Evolutionary conservation across 176 grass and related monocot genomes (phyloP).

Genomic region (Bonia amplexicaulis): DNA sequence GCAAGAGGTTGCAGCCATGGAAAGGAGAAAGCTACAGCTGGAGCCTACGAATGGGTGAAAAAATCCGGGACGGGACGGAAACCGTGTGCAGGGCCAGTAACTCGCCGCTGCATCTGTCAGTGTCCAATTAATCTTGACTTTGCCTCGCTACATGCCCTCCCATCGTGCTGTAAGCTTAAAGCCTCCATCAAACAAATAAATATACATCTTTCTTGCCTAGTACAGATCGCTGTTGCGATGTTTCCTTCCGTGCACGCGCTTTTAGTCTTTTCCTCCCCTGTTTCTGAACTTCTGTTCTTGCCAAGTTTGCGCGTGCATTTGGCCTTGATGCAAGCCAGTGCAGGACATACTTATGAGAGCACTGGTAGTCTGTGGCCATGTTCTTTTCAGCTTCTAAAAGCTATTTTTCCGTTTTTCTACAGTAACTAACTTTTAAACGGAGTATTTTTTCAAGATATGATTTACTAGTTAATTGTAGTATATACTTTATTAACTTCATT

Average conservation of each 20-base stretch:
- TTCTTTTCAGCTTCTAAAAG: too few species aligned
- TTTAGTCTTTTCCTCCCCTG: not conserved
- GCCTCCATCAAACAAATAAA: not conserved
- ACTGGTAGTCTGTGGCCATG: not conserved
- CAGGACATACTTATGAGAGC: not conserved
- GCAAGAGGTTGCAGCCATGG: not conserved
- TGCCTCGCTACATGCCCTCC: not conserved
- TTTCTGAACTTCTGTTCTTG: not conserved
- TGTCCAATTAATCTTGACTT: not conserved
- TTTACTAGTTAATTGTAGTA: too few species aligned
- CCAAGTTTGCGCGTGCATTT: slow-evolving; percentile 9
- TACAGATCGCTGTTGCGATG: not conserved
- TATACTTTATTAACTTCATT: too few species aligned
- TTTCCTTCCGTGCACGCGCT: not conserved
- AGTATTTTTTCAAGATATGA: too few species aligned
- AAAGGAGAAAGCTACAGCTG: not conserved
- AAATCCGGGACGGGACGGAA: not conserved
- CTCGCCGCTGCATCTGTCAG: not conserved
- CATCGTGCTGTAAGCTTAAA: not conserved
- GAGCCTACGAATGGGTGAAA: not conserved
- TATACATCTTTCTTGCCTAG: not conserved
- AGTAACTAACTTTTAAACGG: too few species aligned
- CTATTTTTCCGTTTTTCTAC: too few species aligned
- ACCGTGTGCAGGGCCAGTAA: not conserved
- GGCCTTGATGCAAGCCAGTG: not conserved